These are phyloP conservation scores for Fusarium sp. DNA, from an alignment of 2,329 filamentous ascomycete species.

Conservation along the genomic window DNA sequence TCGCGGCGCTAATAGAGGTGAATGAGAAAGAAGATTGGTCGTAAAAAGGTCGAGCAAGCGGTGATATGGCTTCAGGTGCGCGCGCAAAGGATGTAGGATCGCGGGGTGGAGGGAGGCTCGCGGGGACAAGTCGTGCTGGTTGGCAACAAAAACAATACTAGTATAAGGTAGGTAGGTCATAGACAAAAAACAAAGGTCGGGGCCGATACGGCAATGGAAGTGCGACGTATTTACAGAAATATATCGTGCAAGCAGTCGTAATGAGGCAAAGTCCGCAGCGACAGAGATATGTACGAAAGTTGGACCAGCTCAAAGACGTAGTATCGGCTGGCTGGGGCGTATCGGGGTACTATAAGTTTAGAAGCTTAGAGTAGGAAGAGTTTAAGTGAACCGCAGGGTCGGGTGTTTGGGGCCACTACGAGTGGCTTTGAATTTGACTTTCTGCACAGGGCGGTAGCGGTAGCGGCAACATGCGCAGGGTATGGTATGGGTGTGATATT, in stretches of 20 bases:
- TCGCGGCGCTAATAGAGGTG: constrained; percentile 34
- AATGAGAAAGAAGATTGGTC: constrained; percentile 12
- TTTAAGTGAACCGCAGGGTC: constrained; percentile 42
- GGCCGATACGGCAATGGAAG: constrained; percentile 14
- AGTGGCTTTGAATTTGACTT: constrained; percentile 36
- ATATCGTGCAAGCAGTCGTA: constrained; percentile 16
- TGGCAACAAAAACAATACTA: constrained; percentile 36
- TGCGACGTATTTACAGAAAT: background rate
- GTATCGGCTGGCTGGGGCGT: constrained; percentile 30
- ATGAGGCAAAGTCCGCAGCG: constrained; percentile 11
- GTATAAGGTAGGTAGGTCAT: constrained; percentile 3
- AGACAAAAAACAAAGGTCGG: constrained; percentile 13
- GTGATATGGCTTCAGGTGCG: constrained; percentile 17
- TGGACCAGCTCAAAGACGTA: constrained; percentile 31
- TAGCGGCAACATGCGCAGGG: constrained; percentile 18
- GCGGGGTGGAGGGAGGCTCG: constrained; percentile 37
- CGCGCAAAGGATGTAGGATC: constrained; percentile 28
- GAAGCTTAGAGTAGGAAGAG: constrained; percentile 29
- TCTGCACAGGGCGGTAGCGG: constrained; percentile 20
- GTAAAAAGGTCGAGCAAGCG: constrained; percentile 14
- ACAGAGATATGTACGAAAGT: constrained; percentile 32
- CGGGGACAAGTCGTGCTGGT: constrained; percentile 29
- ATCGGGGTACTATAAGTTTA: constrained; percentile 23
- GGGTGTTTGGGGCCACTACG: constrained; percentile 33
- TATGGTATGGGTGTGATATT: constrained; percentile 25